Base-by-base conservation (phyloP, 2,329 filamentous ascomycete species). In the Claviceps purpurea region DNA sequence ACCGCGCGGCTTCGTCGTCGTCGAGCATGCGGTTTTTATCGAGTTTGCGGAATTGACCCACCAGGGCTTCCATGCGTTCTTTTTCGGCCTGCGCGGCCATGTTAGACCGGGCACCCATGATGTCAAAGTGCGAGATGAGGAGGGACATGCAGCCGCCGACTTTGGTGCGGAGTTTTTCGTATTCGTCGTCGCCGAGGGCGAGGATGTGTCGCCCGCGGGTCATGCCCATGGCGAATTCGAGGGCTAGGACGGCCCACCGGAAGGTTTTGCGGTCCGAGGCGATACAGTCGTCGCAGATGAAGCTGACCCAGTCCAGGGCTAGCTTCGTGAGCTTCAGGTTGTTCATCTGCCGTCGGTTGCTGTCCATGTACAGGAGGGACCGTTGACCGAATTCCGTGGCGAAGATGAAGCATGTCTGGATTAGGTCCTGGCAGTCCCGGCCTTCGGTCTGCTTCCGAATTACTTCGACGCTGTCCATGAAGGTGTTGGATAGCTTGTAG, bases 361-460 rank as follows among this genome's bases (percentile, higher is more conserved):
- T 86, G 68, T 98, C 93, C 82, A 98, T 93, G 71, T 95, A 94
- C 20, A 93, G 81, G 49, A 95, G 79, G 2, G 91, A 96, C 57
- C 93, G 85, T 65, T 96, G 91, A 45, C 93, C 93, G 59, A 98
- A 98, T 65, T 98, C 93, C 0, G 93, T 97, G n/a, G 93, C 93
- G 62, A 97, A 98, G 42, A 94, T 87, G 66, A 97, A 98, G 69
- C 91, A 98, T 5, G 89, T 95, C 67, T 98, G 93, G 57, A 98
- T 93, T 34, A 98, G 79, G 62, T 98, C 93, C 61, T 95, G 89
- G 64, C 91, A 95, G 58, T 93, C 85, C 57, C 91, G 79, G 8
- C 85, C 87, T 53, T 79, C 77, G 1, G 89, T 89, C 67, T 98
- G 91, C 59, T 82, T 83, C 57, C 89, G 80, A 57, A 98, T 93